These are phyloP conservation scores for Lactarius vividus DNA, from an alignment of 768 basidiomycete species.

Conservation along the genomic window DNA sequence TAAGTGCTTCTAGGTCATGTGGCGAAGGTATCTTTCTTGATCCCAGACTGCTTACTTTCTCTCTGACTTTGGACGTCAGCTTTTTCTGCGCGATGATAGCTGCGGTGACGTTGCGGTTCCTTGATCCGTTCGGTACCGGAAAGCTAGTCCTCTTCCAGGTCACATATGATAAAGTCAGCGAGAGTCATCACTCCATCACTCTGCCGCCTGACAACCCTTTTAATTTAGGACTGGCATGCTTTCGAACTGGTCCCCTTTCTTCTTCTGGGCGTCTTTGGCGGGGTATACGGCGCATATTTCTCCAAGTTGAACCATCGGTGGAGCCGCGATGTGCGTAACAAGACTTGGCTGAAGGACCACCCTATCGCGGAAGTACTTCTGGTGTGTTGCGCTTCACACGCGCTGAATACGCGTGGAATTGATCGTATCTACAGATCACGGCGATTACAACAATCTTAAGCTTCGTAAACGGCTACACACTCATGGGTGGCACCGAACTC, in stretches of 20 bases:
- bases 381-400: constrained; percentile 43
- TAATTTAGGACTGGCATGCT: constrained; percentile 81
- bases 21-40: constrained; percentile 66
- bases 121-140: constrained; percentile 94
- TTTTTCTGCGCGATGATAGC: constrained; percentile 99
- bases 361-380: constrained; percentile 81
- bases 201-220: not conserved
- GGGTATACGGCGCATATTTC: constrained; percentile 91
- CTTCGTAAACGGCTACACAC: constrained; percentile 86
- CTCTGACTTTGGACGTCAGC: constrained; percentile 45
- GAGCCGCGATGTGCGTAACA: constrained; percentile 78
- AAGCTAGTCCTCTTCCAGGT: constrained; percentile 93
- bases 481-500: constrained; percentile 94
- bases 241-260: constrained; percentile 86
- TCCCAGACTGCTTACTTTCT: constrained; percentile 26
- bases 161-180: constrained; percentile 72
- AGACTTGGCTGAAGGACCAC: constrained; percentile 76
- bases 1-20: constrained; percentile 65
- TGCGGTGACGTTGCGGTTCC: constrained; percentile 86
- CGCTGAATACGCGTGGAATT: constrained; percentile 4
- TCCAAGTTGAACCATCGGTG: constrained; percentile 89
- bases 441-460: constrained; percentile 71
- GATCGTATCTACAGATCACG: constrained; percentile 55
- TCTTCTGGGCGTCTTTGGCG: constrained; percentile 86
- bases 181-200: not conserved